These are phyloP conservation scores for Ceratocystis huliohia DNA, from an alignment of 2,329 filamentous ascomycete genomes.

Conservation along the genomic window DNA sequence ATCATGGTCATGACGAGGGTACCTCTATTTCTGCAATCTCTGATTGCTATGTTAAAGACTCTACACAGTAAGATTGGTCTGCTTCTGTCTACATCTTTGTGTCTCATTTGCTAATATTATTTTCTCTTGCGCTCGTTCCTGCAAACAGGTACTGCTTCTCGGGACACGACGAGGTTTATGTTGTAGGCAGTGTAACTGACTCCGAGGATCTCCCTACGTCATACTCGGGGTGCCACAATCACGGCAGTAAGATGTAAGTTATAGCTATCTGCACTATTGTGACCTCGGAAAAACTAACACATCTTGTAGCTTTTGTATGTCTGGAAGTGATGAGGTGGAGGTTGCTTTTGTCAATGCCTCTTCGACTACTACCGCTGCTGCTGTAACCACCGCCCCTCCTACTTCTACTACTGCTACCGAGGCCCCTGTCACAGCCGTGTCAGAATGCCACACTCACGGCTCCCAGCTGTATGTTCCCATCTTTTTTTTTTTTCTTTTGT, in stretches of 20 bases:
- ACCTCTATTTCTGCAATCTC: conserved; percentile 11
- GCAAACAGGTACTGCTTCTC: conserved; percentile 34
- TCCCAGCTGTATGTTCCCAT: conserved; percentile 29
- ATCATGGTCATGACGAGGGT: background rate
- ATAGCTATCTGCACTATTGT: conserved; percentile 25
- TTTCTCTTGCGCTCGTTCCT: background rate
- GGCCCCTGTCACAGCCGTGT: conserved; percentile 30
- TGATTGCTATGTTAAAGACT: conserved; percentile 15
- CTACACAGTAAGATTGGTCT: conserved; percentile 13
- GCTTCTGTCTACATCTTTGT: too few relatives aligned
- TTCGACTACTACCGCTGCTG: conserved; percentile 20
- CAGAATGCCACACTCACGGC: conserved; percentile 33
- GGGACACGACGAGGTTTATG: conserved; percentile 32
- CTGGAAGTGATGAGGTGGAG: conserved; percentile 32
- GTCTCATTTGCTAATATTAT: background rate
- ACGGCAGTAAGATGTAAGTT: conserved; percentile 43
- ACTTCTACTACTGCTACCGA: conserved; percentile 3
- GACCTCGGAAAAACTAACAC: background rate
- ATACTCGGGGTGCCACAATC: conserved; percentile 53
- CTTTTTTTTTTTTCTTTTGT: background rate
- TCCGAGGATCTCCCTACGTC: conserved; percentile 44
- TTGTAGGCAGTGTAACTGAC: conserved; percentile 38
- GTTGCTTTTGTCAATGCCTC: conserved; percentile 26
- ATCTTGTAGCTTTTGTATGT: conserved; percentile 28
- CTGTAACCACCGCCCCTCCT: conserved; percentile 12